Evolutionary conservation across 129 eudicot species (phyloP), one percentile per base, ranked within the genome.

Genomic region (Escallonia herrerae): DNA sequence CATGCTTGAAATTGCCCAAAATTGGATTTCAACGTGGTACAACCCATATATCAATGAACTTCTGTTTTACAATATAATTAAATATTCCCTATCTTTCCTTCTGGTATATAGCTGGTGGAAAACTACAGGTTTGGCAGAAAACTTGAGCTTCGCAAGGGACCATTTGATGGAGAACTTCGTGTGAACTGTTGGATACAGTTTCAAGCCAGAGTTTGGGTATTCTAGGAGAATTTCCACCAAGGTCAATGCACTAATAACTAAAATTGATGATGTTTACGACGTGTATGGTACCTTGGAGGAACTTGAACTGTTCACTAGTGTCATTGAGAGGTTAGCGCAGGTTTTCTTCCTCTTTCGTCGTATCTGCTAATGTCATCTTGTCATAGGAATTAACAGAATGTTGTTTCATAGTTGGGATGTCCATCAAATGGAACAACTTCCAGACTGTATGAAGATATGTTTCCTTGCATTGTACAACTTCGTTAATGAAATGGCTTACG

Each of bases 401-500:
- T 56, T 11, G 9, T 9, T 55, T 38, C 33, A 56, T 60, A 85
- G 87, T 69, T 85, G 91, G 91, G 91, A 81, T 60, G 48, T 76
- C n/a, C 71, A 79, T 10, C 68, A 73, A 33, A 40, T 76, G 40
- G 91, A 85, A 43, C 69, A 46, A 43, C 80, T 85, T 46, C 87
- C 1, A 22, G 77, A 85, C 10, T 85, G 76, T 74, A 69, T 81
- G 82, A 70, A 69, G 77, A 76, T 81, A 11, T 79, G 87, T 56
- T 85, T 81, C 78, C 71, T 79, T 45, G 78, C 73, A 39, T 61
- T 85, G 68, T 76, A 72, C 74, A 81, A 85, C 76, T 53, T 68
- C 13, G 58, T 75, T 14, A 81, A 79, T 71, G 85, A 81, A 68
- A 65, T 85, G 70, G 83, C 83, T 47, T 79, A 85, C 49, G 66